Conservation (phyloP, 1,284 basidiomycete species). For the Clitocybe nebularis region DNA sequence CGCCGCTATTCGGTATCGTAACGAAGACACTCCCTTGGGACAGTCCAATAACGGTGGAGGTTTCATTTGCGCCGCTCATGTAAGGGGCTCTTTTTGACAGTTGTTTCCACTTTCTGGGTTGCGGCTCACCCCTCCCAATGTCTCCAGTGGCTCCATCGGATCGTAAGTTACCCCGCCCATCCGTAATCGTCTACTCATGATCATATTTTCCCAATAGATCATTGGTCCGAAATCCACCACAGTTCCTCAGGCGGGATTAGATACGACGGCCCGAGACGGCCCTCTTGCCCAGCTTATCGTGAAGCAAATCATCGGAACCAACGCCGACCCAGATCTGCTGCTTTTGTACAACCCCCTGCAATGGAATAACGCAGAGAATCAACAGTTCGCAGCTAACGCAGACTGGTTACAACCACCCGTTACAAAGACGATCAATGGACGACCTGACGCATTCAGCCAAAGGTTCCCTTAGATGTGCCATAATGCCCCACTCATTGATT, state of each 20-base stretch:
- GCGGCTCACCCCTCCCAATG: slow-evolving; percentile 4
- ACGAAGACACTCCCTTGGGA: neutral
- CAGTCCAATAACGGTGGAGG: slow-evolving; percentile 62
- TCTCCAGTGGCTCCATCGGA: slow-evolving; percentile 56
- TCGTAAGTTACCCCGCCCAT: slow-evolving; percentile 33
- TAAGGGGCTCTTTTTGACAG: slow-evolving; percentile 25
- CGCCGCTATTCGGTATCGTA: neutral
- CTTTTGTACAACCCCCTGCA: slow-evolving; percentile 50
- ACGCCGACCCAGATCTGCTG: slow-evolving; percentile 40
- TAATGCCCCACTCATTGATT: neutral
- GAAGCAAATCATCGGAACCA: slow-evolving; percentile 36
- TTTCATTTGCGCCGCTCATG: slow-evolving; percentile 58
- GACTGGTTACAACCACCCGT: slow-evolving; percentile 50
- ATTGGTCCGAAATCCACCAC: slow-evolving; percentile 51
- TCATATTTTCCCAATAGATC: slow-evolving; percentile 35
- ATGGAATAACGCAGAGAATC: slow-evolving; percentile 46
- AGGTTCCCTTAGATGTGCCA: no score
- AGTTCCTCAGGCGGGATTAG: slow-evolving; percentile 53
- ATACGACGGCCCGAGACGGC: slow-evolving; percentile 51
- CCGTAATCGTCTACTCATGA: slow-evolving; percentile 2
- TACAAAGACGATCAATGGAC: slow-evolving; percentile 43
- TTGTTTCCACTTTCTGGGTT: neutral
- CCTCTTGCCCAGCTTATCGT: slow-evolving; percentile 53
- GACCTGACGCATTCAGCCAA: slow-evolving; percentile 46
- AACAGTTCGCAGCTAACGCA: slow-evolving; percentile 36